Conservation (phyloP, 345 rosid genomes). For the Euphorbia peplus region DNA sequence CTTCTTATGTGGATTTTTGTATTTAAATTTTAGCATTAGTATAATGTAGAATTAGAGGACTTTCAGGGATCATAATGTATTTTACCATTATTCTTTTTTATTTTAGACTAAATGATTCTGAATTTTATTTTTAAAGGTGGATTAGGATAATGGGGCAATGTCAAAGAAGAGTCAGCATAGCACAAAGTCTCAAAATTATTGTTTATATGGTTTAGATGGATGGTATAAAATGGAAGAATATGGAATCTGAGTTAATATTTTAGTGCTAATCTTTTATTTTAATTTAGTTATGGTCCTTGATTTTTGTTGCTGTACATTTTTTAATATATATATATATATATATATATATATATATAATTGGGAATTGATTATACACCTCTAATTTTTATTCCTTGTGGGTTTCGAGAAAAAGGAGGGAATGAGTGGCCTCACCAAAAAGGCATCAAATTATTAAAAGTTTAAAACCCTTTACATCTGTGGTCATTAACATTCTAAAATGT, state of each 20-base stretch:
- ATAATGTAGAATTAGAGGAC: no score
- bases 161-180: conserved; percentile 7
- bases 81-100: no score
- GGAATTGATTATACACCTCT: neutral
- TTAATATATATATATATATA: no score
- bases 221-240: conserved; percentile 5
- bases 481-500: neutral
- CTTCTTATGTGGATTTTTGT: no score
- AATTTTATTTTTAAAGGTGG: no score
- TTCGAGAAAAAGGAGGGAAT: neutral
- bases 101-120: no score
- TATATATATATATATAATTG: neutral
- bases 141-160: neutral
- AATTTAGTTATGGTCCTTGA: neutral
- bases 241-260: conserved; percentile 8
- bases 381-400: neutral
- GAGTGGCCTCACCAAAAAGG: conserved; percentile 5
- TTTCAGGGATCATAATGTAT: no score
- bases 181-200: neutral
- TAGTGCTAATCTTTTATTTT: neutral
- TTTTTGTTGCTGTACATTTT: conserved; percentile 2
- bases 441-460: neutral
- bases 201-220: no score
- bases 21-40: no score
- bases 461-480: conserved; percentile 1